Evolutionary conservation across 1,284 basidiomycete species (phyloP).

Genomic region (Apiotrichum akiyoshidainum): DNA sequence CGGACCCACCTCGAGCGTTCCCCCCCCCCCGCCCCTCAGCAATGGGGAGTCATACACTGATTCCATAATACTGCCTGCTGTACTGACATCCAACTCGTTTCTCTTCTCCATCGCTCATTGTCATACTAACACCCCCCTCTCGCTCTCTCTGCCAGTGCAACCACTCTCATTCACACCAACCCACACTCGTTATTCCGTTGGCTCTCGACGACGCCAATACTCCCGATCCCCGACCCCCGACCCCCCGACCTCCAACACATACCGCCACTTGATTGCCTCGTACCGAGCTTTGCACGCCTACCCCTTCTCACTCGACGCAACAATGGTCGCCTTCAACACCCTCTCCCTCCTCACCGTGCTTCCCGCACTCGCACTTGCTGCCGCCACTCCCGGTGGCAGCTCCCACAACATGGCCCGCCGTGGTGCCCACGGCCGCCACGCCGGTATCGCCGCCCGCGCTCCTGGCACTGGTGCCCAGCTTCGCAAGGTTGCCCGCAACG

Average conservation of each 20-base stretch:
- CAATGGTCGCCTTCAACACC: slow-evolving; percentile 32
- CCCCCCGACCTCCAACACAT: too few relatives aligned
- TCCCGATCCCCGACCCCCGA: neutral
- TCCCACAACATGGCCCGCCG: neutral
- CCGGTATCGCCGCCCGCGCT: neutral
- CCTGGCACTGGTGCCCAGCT: neutral
- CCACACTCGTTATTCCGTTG: neutral
- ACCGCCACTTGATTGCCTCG: too few relatives aligned
- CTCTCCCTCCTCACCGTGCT: slow-evolving; percentile 32
- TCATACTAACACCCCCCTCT: neutral
- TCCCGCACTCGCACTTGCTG: slow-evolving; percentile 28
- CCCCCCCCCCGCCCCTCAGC: too few relatives aligned
- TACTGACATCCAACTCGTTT: too few relatives aligned
- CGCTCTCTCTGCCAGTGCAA: neutral
- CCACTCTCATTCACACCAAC: neutral
- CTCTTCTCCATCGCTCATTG: neutral
- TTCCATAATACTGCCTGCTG: too few relatives aligned
- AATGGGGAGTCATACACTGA: too few relatives aligned
- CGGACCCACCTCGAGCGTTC: too few relatives aligned
- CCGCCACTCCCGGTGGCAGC: neutral
- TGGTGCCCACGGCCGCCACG: neutral
- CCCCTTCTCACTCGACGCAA: neutral
- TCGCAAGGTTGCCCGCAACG: neutral
- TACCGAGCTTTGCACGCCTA: too few relatives aligned
- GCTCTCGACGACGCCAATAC: slow-evolving; percentile 5